phyloP scores from a whole-genome alignment of 805 yeast species.

The Candida takata region DNA sequence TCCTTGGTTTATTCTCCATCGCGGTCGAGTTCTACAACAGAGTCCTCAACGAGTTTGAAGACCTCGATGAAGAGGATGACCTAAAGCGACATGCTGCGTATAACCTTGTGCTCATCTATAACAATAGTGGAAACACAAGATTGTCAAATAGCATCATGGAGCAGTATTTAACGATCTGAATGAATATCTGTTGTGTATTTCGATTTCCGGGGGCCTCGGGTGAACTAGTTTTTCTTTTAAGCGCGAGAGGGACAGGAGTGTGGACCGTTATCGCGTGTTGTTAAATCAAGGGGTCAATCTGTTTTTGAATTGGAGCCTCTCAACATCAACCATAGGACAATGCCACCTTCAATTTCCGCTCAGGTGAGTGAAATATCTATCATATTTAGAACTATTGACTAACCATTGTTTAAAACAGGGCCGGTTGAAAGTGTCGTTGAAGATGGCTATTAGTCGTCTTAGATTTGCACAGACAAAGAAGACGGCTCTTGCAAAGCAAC shows the following conservation, averaged over 20 bases:
- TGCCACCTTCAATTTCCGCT: slow-evolving; percentile 25
- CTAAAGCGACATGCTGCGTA: slow-evolving; percentile 78
- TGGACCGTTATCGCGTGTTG: too few relatives aligned
- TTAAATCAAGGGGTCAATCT: too few relatives aligned
- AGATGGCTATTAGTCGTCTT: slow-evolving; percentile 65
- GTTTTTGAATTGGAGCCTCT: too few relatives aligned
- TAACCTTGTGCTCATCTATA: slow-evolving; percentile 70
- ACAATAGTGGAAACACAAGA: slow-evolving; percentile 61
- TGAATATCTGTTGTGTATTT: background rate
- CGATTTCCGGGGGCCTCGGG: too few relatives aligned
- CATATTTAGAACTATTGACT: too few relatives aligned
- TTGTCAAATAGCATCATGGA: slow-evolving; percentile 62
- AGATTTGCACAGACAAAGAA: slow-evolving; percentile 65
- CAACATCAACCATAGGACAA: slow-evolving; percentile 2
- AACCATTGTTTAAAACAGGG: too few relatives aligned
- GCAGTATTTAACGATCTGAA: slow-evolving; percentile 41
- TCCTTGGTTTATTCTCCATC: slow-evolving; percentile 65
- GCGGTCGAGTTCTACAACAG: slow-evolving; percentile 71
- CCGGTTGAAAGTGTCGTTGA: slow-evolving; percentile 29
- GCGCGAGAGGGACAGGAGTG: too few relatives aligned
- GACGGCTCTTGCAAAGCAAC: slow-evolving; percentile 67
- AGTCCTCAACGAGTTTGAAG: slow-evolving; percentile 39
- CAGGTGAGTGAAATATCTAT: too few relatives aligned
- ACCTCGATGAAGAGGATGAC: slow-evolving; percentile 42
- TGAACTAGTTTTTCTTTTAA: too few relatives aligned